Conservation (phyloP, 371 early-diverging fungal genomes). For the Rhizomucor pusillus region DNA sequence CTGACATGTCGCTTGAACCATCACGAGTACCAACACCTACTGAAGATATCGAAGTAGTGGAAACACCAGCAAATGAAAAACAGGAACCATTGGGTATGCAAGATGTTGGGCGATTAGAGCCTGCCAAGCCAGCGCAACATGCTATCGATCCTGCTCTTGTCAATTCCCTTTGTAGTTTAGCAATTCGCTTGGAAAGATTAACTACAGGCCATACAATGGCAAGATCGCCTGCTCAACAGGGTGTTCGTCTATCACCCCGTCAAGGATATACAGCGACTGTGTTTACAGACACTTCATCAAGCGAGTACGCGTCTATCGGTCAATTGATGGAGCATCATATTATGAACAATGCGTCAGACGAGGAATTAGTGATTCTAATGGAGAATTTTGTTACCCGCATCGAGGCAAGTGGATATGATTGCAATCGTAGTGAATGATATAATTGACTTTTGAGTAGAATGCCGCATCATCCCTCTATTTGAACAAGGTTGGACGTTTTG, state of each 20-base stretch:
- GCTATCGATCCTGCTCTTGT: slow-evolving; percentile 37
- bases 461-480: slow-evolving; percentile 59
- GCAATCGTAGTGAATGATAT: neutral
- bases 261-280: slow-evolving; percentile 1
- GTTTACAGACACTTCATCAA: neutral
- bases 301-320: slow-evolving; percentile 3
- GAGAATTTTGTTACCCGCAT: slow-evolving; percentile 52
- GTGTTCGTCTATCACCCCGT: neutral
- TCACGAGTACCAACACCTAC: neutral
- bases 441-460: slow-evolving; percentile 32
- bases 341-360: slow-evolving; percentile 40
- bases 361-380: slow-evolving; percentile 43
- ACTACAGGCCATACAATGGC: slow-evolving; percentile 19
- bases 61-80: neutral
- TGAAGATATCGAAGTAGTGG: neutral
- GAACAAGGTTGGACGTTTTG: slow-evolving; percentile 54
- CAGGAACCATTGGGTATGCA: neutral
- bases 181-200: slow-evolving; percentile 41
- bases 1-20: neutral
- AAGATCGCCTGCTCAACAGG: slow-evolving; percentile 6
- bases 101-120: too few species aligned
- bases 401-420: slow-evolving; percentile 24
- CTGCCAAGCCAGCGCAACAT: slow-evolving; percentile 4
- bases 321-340: slow-evolving; percentile 21
- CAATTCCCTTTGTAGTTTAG: slow-evolving; percentile 31